Evolutionary conservation across 495 filamentous ascomycete genomes (phyloP), one percentile per base, ranked within the genome.

Genomic region (Daldinia caldariorum): DNA sequence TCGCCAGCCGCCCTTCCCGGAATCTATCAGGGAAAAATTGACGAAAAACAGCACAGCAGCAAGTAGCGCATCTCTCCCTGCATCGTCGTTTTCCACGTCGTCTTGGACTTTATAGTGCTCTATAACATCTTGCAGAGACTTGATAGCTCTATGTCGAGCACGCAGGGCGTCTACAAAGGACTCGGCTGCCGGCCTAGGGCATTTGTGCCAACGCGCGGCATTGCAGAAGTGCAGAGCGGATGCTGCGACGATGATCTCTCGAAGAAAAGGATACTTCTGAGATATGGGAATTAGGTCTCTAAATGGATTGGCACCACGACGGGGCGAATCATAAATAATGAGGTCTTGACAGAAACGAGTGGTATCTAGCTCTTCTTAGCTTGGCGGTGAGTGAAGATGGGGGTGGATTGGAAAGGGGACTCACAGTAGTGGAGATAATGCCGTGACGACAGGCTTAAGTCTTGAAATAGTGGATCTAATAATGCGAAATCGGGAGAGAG

Each of bases 21-120:
- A 83, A 72, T 89, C 86, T 20, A 89, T 79, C 6, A 89, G 79
- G 67, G 87, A 82, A 22, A 89, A 79, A 45, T 88, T 87, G 62
- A 89, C 80, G 39, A 89, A 80, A 63, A 88, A 84, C 31, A 88
- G 82, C 1, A 85, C 81, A 26, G 83, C 83, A 5, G 84, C 83
- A 0, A 84, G 76, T 6, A 82, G 43, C 39, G 86, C 78, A 34
- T 80, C 82, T 6, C 76, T 76, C 59, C 81, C 82, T 2, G 69
- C 63, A 22, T 79, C 61, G 4, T 77, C 59, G 31, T 65, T 8
- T 14, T 71, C 61, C 59, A 32, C 58, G 72, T 66, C 6, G 39
- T 32, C 16, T 14, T 18, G 12, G 0, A 20, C 26, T 8, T 26
- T 57, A 13, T 45, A 58, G 0, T 58, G 51, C 22, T 74, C 65